Evolutionary conservation across 2,329 filamentous ascomycete genomes (phyloP).

Genomic region (Pseudopyrenochaeta lycopersici): DNA sequence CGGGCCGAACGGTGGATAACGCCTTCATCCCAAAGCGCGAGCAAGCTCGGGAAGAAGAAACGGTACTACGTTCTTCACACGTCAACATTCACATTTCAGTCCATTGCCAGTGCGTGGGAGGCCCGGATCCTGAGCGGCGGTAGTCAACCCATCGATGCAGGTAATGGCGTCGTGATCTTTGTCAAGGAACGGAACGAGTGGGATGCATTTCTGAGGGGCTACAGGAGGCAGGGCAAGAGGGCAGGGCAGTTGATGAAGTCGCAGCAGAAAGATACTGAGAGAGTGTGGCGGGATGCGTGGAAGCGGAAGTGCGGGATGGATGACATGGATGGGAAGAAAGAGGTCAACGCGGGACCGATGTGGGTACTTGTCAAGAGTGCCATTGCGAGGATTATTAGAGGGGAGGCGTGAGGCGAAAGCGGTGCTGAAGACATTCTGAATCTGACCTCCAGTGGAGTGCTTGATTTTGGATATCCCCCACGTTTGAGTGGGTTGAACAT

Average conservation of each 20-base stretch:
- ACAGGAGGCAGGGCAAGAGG: slow-evolving; percentile 30
- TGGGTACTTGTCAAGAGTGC: slow-evolving; percentile 39
- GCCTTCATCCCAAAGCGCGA: slow-evolving; percentile 20
- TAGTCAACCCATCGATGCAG: slow-evolving; percentile 33
- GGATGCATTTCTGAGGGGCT: slow-evolving; percentile 33
- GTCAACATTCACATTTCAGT: slow-evolving; percentile 26
- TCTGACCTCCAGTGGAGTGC: not conserved
- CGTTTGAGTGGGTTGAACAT: not conserved
- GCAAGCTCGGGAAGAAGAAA: slow-evolving; percentile 28
- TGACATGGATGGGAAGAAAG: slow-evolving; percentile 23
- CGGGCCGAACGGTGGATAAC: slow-evolving; percentile 34
- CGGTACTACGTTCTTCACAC: slow-evolving; percentile 35
- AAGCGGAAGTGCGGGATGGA: slow-evolving; percentile 34
- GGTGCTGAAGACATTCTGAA: not conserved
- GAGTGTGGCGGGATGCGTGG: slow-evolving; percentile 33
- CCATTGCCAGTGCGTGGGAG: slow-evolving; percentile 29
- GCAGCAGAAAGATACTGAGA: slow-evolving; percentile 30
- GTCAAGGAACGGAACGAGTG: slow-evolving; percentile 35
- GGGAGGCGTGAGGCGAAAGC: slow-evolving; percentile 26
- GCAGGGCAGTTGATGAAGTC: slow-evolving; percentile 29
- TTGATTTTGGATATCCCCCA: not conserved
- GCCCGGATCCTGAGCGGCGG: slow-evolving; percentile 29
- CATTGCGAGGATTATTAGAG: slow-evolving; percentile 29
- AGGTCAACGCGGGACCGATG: slow-evolving; percentile 36
- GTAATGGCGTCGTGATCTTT: slow-evolving; percentile 34